Evolutionary conservation across 2,329 filamentous ascomycete genomes (phyloP).

Genomic region (Diplocarpon rosae): DNA sequence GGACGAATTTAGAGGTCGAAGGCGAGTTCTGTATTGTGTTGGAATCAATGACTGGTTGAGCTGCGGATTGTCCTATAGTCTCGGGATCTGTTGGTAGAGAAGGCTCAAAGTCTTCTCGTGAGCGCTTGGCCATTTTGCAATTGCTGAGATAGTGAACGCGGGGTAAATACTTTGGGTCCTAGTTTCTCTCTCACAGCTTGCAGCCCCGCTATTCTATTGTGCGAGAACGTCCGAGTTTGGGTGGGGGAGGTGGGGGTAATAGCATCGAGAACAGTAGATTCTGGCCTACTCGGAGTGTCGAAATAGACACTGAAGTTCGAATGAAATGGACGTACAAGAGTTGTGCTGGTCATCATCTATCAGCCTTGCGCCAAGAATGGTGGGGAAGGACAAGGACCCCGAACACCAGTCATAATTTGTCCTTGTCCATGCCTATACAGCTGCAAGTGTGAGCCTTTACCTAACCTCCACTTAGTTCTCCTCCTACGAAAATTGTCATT

Average conservation of each 20-base stretch:
- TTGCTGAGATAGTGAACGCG: slow-evolving; percentile 18
- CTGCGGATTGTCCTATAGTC: slow-evolving; percentile 9
- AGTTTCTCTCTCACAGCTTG: slow-evolving; percentile 2
- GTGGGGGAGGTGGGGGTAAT: not conserved
- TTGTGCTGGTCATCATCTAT: no score
- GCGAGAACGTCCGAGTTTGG: not conserved
- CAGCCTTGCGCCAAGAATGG: not conserved
- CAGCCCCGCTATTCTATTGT: slow-evolving; percentile 4
- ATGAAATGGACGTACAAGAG: no score
- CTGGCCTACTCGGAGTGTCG: no score
- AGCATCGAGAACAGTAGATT: no score
- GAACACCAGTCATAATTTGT: not conserved
- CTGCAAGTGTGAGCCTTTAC: not conserved
- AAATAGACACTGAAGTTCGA: no score
- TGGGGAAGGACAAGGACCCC: not conserved
- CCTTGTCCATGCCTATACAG: not conserved
- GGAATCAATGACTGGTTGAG: slow-evolving; percentile 20
- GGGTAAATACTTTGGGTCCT: slow-evolving; percentile 28
- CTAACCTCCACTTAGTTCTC: not conserved
- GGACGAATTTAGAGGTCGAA: slow-evolving; percentile 42
- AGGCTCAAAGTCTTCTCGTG: slow-evolving; percentile 38
- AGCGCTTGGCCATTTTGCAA: slow-evolving; percentile 47
- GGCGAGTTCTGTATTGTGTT: slow-evolving; percentile 10
- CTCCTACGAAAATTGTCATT: not conserved
- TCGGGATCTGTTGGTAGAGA: slow-evolving; percentile 29